These are phyloP conservation scores for Penicillium verhagenii DNA, from an alignment of 495 filamentous ascomycete genomes.

Conservation along the genomic window DNA sequence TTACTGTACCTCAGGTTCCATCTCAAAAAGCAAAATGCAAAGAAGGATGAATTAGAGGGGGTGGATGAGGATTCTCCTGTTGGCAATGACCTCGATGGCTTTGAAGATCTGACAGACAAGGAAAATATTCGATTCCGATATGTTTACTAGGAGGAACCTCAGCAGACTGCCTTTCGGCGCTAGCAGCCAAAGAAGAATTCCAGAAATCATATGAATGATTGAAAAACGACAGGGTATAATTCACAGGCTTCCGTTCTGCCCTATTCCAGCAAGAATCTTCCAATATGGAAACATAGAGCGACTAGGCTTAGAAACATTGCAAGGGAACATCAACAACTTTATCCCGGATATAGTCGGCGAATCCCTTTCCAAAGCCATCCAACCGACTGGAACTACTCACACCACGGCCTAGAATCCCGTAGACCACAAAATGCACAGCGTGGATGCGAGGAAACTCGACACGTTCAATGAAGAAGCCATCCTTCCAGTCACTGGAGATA, in stretches of 20 bases:
- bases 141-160: background rate
- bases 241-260: too few relatives aligned
- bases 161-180: background rate
- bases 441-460: constrained; percentile 40
- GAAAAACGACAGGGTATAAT: too few relatives aligned
- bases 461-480: constrained; percentile 39
- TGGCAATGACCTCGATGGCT: background rate
- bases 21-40: background rate
- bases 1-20: constrained; percentile 7
- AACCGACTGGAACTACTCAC: constrained; percentile 45
- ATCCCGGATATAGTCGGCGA: constrained; percentile 49
- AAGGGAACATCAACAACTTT: constrained; percentile 45
- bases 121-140: constrained; percentile 11
- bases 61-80: background rate
- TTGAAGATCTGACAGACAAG: constrained; percentile 7
- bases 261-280: too few relatives aligned
- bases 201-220: too few relatives aligned
- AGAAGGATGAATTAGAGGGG: constrained; percentile 1
- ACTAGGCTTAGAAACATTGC: background rate
- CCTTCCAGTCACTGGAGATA: constrained; percentile 24
- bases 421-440: constrained; percentile 52
- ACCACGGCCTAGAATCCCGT: constrained; percentile 50
- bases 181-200: too few relatives aligned
- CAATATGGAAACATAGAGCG: too few relatives aligned
- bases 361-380: constrained; percentile 53